These are phyloP conservation scores for Coemansia sp. DNA, from an alignment of 192 early-diverging fungal genomes.

Conservation along the genomic window DNA sequence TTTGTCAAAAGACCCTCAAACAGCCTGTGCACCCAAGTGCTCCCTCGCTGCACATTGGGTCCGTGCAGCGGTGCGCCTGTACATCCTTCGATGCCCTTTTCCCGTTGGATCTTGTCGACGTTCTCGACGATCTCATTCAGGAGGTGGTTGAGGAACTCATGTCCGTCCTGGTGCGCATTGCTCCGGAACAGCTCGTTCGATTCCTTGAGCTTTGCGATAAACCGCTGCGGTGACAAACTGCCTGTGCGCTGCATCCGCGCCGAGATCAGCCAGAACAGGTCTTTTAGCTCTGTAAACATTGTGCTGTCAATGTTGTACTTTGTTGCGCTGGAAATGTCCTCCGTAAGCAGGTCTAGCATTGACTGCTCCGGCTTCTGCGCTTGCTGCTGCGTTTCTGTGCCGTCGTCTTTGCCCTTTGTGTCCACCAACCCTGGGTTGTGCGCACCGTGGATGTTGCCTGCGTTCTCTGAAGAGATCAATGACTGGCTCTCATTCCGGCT, in stretches of 20 bases:
- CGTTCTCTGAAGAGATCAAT: background rate
- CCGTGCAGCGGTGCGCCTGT: constrained; percentile 34
- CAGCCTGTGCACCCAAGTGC: constrained; percentile 92
- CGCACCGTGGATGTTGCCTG: constrained; percentile 5
- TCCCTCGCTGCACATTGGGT: constrained; percentile 22
- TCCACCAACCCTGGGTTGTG: constrained; percentile 5
- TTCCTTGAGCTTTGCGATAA: constrained; percentile 88
- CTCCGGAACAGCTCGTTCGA: constrained; percentile 94
- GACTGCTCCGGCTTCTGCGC: constrained; percentile 13
- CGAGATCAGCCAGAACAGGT: constrained; percentile 83
- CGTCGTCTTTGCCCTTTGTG: background rate
- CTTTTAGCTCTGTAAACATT: constrained; percentile 82
- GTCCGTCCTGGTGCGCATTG: constrained; percentile 97
- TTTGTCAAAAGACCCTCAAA: constrained; percentile 96
- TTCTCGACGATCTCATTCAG: constrained; percentile 92
- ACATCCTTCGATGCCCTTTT: constrained; percentile 45
- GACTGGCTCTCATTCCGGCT: constrained; percentile 2
- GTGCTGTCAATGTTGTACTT: constrained; percentile 71
- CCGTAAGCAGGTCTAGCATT: constrained; percentile 19
- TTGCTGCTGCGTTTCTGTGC: constrained; percentile 8
- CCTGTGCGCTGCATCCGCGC: constrained; percentile 83
- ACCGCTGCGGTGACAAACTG: constrained; percentile 78
- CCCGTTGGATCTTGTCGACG: constrained; percentile 63
- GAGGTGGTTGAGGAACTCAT: constrained; percentile 96
- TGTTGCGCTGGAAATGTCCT: constrained; percentile 45